phyloP scores from a whole-genome alignment of 2,329 filamentous ascomycete species.

The Cladorrhinum sp. region DNA sequence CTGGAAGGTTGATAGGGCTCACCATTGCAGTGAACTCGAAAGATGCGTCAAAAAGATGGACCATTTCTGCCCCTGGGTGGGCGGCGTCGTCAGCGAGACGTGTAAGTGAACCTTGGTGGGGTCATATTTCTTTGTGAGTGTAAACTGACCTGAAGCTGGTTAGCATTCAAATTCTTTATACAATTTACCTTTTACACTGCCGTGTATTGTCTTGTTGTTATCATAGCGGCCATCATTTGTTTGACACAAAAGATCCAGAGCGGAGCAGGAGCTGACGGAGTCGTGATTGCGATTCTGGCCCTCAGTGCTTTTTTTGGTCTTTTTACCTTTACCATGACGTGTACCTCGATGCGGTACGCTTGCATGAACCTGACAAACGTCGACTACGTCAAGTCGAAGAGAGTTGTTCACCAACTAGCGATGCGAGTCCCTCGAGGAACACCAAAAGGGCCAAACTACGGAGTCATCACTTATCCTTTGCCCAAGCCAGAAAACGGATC shows the following conservation, averaged over 20 bases:
- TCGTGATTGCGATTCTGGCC: conserved; percentile 64
- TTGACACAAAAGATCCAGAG: conserved; percentile 52
- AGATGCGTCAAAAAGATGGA: conserved; percentile 89
- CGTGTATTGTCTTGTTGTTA: conserved; percentile 61
- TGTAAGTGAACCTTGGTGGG: conserved; percentile 42
- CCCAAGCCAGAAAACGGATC: conserved; percentile 30
- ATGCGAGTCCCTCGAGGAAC: conserved; percentile 60
- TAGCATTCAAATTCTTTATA: conserved; percentile 84
- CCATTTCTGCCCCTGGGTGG: conserved; percentile 96
- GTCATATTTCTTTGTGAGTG: neutral
- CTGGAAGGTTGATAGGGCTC: conserved; percentile 84
- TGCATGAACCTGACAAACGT: conserved; percentile 78
- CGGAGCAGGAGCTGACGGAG: conserved; percentile 46
- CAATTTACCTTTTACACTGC: conserved; percentile 78
- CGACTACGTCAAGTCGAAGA: conserved; percentile 65
- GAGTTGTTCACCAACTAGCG: conserved; percentile 68
- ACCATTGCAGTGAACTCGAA: conserved; percentile 79
- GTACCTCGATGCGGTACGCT: conserved; percentile 67
- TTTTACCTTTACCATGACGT: conserved; percentile 76
- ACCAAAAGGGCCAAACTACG: conserved; percentile 41
- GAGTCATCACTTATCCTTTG: conserved; percentile 59
- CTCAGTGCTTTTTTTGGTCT: conserved; percentile 70
- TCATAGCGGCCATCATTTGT: conserved; percentile 64
- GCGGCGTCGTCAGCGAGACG: conserved; percentile 83
- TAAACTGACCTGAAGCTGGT: conserved; percentile 1